phyloP scores from a whole-genome alignment of 441 rosid species.

The Jatropha multifida region DNA sequence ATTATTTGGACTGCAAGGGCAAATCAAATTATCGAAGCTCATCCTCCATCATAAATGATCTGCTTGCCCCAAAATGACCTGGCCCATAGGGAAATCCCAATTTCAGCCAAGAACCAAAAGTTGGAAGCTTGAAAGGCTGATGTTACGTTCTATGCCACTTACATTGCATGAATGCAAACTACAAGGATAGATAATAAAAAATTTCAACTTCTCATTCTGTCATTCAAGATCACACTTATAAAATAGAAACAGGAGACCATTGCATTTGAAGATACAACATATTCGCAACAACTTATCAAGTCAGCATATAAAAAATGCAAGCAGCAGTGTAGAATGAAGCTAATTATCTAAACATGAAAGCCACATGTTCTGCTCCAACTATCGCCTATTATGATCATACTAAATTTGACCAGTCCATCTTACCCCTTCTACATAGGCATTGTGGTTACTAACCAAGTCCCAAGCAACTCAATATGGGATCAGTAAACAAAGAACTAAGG shows the following conservation, averaged over 20 bases:
- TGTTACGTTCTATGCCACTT: background rate
- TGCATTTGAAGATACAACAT: background rate
- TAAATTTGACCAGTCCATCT: too few relatives aligned
- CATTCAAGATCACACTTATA: background rate
- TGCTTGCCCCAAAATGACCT: too few relatives aligned
- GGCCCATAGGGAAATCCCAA: too few relatives aligned
- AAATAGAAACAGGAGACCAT: background rate
- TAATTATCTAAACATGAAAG: background rate
- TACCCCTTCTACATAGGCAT: too few relatives aligned
- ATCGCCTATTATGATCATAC: too few relatives aligned
- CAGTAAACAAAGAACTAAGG: background rate
- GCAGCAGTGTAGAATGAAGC: background rate
- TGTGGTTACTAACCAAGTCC: background rate
- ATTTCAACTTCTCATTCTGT: background rate
- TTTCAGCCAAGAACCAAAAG: background rate
- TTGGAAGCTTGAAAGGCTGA: background rate
- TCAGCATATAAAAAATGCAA: background rate
- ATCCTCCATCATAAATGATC: too few relatives aligned
- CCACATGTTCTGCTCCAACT: background rate
- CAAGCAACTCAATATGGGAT: background rate
- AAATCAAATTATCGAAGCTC: too few relatives aligned
- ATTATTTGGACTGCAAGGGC: too few relatives aligned
- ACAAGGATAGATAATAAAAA: background rate
- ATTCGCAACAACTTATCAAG: background rate
- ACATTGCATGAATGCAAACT: background rate